Conservation (phyloP, 2,329 filamentous ascomycete genomes). For the Aspergillus ruber region DNA sequence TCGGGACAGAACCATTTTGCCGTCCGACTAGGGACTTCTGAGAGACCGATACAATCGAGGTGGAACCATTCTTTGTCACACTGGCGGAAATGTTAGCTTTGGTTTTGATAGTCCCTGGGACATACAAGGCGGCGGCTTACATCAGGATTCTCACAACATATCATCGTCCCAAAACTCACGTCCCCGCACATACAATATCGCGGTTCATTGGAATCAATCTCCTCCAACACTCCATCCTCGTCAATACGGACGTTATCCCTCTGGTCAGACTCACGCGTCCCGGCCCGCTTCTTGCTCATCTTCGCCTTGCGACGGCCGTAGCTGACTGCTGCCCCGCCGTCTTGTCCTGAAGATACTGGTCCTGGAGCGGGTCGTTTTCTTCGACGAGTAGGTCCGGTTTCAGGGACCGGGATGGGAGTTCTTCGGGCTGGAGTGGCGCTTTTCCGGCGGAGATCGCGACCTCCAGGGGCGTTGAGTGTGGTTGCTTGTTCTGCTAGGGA, state of each 20-base stretch:
- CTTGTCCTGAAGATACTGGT: conserved; percentile 50
- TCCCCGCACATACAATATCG: conserved; percentile 60
- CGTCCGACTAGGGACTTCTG: conserved; percentile 53
- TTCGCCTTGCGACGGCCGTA: conserved; percentile 54
- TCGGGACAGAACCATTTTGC: conserved; percentile 62
- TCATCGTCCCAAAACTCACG: conserved; percentile 60
- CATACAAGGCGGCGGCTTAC: conserved; percentile 27
- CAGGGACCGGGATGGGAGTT: conserved; percentile 36
- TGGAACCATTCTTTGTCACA: conserved; percentile 65
- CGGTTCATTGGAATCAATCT: conserved; percentile 56
- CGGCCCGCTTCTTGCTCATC: conserved; percentile 38
- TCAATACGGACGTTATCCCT: conserved; percentile 38
- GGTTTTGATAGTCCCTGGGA: not conserved
- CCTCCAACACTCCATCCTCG: conserved; percentile 42
- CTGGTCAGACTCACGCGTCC: conserved; percentile 33
- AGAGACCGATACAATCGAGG: conserved; percentile 53
- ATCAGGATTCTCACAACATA: conserved; percentile 58
- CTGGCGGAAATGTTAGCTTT: conserved; percentile 28
- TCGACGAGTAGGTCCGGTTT: conserved; percentile 37
- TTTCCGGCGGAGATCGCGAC: conserved; percentile 35
- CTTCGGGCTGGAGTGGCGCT: conserved; percentile 36
- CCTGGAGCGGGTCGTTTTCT: conserved; percentile 56
- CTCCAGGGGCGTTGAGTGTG: conserved; percentile 10
- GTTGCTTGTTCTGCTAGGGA: conserved; percentile 20
- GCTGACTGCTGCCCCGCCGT: conserved; percentile 56